These are phyloP conservation scores for Globisporangium acanthophoron DNA, from an alignment of 352 stramenopile genomes.

Conservation along the genomic window DNA sequence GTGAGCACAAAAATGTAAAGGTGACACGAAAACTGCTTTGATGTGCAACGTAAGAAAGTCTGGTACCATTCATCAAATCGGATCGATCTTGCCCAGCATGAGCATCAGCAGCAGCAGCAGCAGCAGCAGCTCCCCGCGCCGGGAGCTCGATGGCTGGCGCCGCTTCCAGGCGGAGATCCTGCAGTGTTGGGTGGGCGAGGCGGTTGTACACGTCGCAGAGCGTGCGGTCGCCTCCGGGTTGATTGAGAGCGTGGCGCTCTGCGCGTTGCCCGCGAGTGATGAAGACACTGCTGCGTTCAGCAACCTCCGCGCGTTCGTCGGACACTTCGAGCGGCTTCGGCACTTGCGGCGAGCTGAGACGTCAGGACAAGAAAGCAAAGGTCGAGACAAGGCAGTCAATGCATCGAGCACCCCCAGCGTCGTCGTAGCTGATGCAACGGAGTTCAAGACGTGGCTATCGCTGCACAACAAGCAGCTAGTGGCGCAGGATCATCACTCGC, in stretches of 20 bases:
- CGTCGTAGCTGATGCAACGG: background rate
- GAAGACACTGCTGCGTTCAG: background rate
- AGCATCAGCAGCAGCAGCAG: background rate
- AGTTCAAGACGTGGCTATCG: constrained; percentile 7
- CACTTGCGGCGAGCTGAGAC: background rate
- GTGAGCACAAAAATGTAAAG: background rate
- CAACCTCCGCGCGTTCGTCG: constrained; percentile 4
- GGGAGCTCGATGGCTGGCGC: constrained; percentile 1
- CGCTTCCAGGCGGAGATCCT: constrained; percentile 20
- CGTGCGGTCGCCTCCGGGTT: constrained; percentile 8
- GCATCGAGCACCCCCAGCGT: background rate
- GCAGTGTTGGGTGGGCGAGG: constrained; percentile 36
- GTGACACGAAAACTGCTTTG: background rate
- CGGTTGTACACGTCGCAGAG: constrained; percentile 29
- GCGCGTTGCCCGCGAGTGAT: background rate
- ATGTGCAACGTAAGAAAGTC: background rate
- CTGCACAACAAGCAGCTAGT: constrained; percentile 1
- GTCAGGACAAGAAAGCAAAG: background rate
- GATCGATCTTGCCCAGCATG: background rate
- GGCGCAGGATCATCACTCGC: background rate
- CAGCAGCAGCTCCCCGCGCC: background rate
- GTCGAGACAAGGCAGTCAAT: background rate
- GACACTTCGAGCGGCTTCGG: constrained; percentile 1
- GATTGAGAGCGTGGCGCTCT: constrained; percentile 10
- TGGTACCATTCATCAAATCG: background rate